Evolutionary conservation across 1,284 basidiomycete species (phyloP), one percentile per base, ranked within the genome.

Genomic region (Ustanciosporium gigantosporum): DNA sequence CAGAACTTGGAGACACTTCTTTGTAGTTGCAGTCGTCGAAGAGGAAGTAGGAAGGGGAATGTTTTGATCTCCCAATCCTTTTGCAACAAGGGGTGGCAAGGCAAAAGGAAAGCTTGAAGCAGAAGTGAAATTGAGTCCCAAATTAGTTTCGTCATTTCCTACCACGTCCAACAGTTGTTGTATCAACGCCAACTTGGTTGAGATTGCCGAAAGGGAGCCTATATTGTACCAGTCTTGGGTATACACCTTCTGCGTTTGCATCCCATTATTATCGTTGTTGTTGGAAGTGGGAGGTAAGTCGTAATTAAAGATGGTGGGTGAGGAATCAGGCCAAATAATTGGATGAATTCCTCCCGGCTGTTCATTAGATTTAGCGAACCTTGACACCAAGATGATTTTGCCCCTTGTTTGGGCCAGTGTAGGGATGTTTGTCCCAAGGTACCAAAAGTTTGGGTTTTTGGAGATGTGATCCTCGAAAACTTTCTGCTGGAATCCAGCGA

Each of bases 151-250:
- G 20, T 56, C 38, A 4, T 25, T 15, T 0, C 70, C 65, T 13
- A 31, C 23, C 14, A 36, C 19, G n/a, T 21, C 25, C 3, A 68
- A 29, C 3, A 68, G 44, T 5, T 31, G 6, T 3, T 27, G 25
- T 11, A 70, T 41, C 6, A 69, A 40, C 5, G 47, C 36, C 3
- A 71, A 23, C 29, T 73, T 73, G 11, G 27, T 34, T 0, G 52
- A 42, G 3, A 71, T 47, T 3, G 34, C 23, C 2, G 52, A 47
- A 24, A 68, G 57, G 4, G 46, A 41, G 0, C 40, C 36, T 21
- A 70, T 66, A 31, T 66, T 47, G 51, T 68, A 68, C 58, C 68
- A 68, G 34, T 70, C 68, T 25, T 73, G 70, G 5, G 66, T 66
- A 19, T 19, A n/a, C 0, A 66, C 60, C 2, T 5, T 41, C 2